A percentile compares a stretch with the other conserved stretches of the same genome.
Evolutionary conservation across 805 yeast species (phyloP).

Genomic region (Candida oleophila): DNA sequence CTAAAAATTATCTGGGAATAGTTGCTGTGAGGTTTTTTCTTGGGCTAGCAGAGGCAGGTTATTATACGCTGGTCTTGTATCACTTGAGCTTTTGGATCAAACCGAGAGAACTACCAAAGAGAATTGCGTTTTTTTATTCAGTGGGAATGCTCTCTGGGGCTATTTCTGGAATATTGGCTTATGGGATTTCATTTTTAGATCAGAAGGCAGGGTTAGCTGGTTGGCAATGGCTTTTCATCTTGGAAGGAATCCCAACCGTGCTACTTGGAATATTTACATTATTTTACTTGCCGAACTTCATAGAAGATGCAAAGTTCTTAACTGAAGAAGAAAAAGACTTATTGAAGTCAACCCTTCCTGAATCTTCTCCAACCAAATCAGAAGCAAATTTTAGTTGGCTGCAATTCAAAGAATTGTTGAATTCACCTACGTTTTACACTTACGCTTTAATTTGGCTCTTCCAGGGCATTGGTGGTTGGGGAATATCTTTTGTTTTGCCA

Average conservation of each 20-base stretch:
- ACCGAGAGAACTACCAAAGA: constrained; percentile 17
- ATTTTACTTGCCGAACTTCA: constrained; percentile 12
- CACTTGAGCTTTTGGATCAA: constrained; percentile 21
- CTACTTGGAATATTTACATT: constrained; percentile 8
- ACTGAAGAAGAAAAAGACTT: constrained; percentile 9
- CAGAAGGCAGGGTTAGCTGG: constrained; percentile 11
- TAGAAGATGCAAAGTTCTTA: constrained; percentile 12
- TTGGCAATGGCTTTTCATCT: constrained; percentile 14
- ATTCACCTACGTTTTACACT: constrained; percentile 13
- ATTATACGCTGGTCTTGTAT: constrained; percentile 12
- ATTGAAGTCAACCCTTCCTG: constrained; percentile 7
- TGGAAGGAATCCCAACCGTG: constrained; percentile 13
- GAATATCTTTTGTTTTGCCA: constrained; percentile 18
- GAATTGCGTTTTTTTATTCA: constrained; percentile 20
- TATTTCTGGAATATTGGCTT: constrained; percentile 20
- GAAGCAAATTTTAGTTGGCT: constrained; percentile 9
- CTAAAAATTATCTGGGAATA: constrained; percentile 8
- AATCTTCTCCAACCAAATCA: constrained; percentile 10
- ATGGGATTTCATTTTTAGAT: constrained; percentile 13
- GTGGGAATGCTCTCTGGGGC: constrained; percentile 21
- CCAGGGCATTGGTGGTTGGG: constrained; percentile 18
- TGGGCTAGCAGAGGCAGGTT: constrained; percentile 12
- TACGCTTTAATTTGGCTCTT: constrained; percentile 14
- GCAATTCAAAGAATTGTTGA: constrained; percentile 10
- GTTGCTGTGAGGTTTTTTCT: constrained; percentile 11